Evolutionary conservation across 768 basidiomycete species (phyloP), one percentile per base, ranked within the genome.

Genomic region (Russula sp.): DNA sequence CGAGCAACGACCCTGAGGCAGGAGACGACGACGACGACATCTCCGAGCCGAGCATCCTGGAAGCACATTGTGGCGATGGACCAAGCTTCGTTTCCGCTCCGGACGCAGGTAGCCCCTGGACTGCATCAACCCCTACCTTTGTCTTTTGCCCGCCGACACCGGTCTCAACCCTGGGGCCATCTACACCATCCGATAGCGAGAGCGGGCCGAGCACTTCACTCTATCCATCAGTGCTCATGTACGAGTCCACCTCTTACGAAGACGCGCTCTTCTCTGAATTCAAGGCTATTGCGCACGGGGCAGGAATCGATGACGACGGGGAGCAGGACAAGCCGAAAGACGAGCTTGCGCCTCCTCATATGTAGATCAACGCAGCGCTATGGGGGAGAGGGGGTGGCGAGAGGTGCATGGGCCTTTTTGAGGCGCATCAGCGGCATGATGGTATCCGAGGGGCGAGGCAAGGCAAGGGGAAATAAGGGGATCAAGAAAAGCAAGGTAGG

Each of bases 191-290:
- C 11, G 53, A 18, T 14, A 11, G 40, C 8, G 50, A 52, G 37
- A 61, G 59, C 16, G 52, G 44, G 2, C 34, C 42, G 13, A 54
- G 52, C 42, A 52, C 32, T 16, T 32, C 32, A 8, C 59, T 11
- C 32, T 20, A 14, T 27, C 22, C 39, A 2, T 48, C 54, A 2
- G 54, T 56, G 5, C 47, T 55, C 16, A 39, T 62, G 20, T 27
- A 57, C 22, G 61, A 62, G 13, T 57, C 61, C 1, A 13, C 5
- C 16, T 62, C 61, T 32, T 61, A 55, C 11, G 61, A 62, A 37
- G 50, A 51, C 0, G 55, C 31, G 8, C 55, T 62, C n/a, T 57
- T 27, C 50, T n/a, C 34, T 2, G 55, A 63, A 18, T 63, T 63
- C 62, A 63, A 37, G 22, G 42, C 40, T 6, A 52, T 63, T 11